These are phyloP conservation scores for Scenedesmus sp. DNA, from an alignment of 163 green algal genomes.

Conservation along the genomic window DNA sequence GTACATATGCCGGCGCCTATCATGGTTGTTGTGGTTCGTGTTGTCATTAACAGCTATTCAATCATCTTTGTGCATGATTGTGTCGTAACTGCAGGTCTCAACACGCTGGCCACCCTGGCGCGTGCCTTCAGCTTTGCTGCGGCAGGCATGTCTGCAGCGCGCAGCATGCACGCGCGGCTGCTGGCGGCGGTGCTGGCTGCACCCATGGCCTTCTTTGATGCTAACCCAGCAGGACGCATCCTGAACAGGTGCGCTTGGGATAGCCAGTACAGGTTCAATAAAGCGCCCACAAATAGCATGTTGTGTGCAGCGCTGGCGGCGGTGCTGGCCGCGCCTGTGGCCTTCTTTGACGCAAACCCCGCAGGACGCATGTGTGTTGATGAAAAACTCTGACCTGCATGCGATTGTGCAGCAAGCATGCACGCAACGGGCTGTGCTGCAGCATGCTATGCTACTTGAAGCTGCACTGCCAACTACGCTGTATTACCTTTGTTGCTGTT, in stretches of 20 bases:
- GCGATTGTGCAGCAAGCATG: too few species aligned
- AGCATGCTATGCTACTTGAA: not conserved
- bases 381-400: too few species aligned
- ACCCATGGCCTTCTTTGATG: conserved; percentile 86
- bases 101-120: conserved; percentile 78
- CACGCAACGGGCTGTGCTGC: too few species aligned
- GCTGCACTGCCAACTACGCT: too few species aligned
- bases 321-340: conserved; percentile 72
- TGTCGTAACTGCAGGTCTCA: conserved; percentile 22
- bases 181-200: conserved; percentile 66
- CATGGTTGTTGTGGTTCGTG: too few species aligned
- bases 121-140: conserved; percentile 87
- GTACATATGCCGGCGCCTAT: too few species aligned
- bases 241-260: conserved; percentile 66
- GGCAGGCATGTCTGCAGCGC: conserved; percentile 74
- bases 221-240: conserved; percentile 78
- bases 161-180: conserved; percentile 70
- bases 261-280: too few species aligned
- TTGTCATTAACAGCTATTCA: too few species aligned
- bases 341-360: conserved; percentile 86
- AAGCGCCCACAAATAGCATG: not conserved
- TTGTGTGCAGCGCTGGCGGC: conserved; percentile 60
- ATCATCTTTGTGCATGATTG: too few species aligned
- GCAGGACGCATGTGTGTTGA: conserved; percentile 71
- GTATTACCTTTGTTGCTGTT: conserved; percentile 1